A percentile compares a stretch with the other conserved stretches of the same genome.
Conservation (phyloP, 345 rosid genomes). For the Eucalyptus sp. region DNA sequence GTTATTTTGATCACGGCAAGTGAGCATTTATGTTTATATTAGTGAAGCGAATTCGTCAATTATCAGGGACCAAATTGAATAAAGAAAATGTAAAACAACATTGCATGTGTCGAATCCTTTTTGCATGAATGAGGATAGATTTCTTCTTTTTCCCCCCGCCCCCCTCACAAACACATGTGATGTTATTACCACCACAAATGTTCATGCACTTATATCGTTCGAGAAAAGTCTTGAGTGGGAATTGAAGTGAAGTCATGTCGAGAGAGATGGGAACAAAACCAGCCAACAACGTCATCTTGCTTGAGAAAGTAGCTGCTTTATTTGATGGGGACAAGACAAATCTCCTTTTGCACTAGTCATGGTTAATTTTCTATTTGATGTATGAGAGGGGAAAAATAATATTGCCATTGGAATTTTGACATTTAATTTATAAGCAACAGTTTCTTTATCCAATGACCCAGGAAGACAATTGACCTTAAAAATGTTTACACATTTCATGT, state of each 20-base stretch:
- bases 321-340: background rate
- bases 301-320: background rate
- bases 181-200: background rate
- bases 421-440: background rate
- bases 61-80: background rate
- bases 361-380: background rate
- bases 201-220: background rate
- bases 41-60: background rate
- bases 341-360: background rate
- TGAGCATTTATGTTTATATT: background rate
- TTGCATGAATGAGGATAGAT: background rate
- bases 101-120: background rate
- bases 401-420: background rate
- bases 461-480: background rate
- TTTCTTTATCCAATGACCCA: background rate
- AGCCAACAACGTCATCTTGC: background rate
- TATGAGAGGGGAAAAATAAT: background rate
- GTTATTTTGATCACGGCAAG: background rate
- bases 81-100: background rate
- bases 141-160: background rate
- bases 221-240: background rate
- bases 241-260: background rate
- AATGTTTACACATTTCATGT: background rate
- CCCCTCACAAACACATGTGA: background rate
- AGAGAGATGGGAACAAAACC: background rate